Evolutionary conservation across 768 basidiomycete genomes (phyloP), one percentile per base, ranked within the genome.

Genomic region (Amanita rimosa): DNA sequence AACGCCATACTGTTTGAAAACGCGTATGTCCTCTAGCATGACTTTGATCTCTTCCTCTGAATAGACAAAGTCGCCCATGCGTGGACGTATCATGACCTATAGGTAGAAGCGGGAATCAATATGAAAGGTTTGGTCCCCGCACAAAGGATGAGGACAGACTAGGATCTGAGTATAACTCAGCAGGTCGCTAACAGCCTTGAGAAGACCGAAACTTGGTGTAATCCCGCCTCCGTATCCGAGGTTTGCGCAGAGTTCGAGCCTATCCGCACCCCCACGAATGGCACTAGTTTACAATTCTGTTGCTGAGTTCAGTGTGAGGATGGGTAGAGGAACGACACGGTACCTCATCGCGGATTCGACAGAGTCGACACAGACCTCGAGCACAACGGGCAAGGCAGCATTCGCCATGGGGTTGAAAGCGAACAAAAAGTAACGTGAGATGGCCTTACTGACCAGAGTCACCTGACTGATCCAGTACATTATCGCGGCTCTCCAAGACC

Each of bases 331-430:
- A 43, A 48, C 40, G 16, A 24, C 24, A 70, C 79, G 52, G 33
- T 43, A 86, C 84, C 72, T 73, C 48, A 75, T 54, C 16, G 86
- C 83, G 5, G 85, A 86, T 54, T 79, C 76, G 17, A 84, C 71
- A 6, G 85, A 88, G 63, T 89, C 87, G 37, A 89, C 69, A 58
- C 87, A 88, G 41, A 88, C 78, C 66, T 85, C 82, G 43, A 82
- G 60, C 24, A 64, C 49, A 44, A 67, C 49, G 22, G 51, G 48
- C n/a, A 49, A 26, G 17, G 24, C 22, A 5, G 33, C 39, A 27
- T 31, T 49, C 26, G 26, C 9, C 49, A 49, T 57, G 34, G 35
- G 11, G 26, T n/a, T n/a, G n/a, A 11, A 10, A 29, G 29, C 10
- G 29, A 29, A 33, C 27, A 26, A 3, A 24, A 24, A 24, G 22